Base-by-base conservation (phyloP, 1,139 yeast species). In the Schwanniomyces etchellsii region DNA sequence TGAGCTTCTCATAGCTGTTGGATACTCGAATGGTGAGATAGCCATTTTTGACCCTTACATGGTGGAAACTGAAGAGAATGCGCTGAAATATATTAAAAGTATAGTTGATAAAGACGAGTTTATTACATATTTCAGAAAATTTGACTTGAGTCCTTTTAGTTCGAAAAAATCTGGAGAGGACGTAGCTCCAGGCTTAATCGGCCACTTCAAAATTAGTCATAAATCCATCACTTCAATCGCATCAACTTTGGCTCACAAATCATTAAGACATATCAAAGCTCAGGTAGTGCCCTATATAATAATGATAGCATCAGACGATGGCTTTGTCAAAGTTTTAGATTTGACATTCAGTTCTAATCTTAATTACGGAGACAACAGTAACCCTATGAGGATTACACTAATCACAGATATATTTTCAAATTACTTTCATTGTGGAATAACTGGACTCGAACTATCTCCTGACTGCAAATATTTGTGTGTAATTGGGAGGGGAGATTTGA, bases 301-400 rank as follows among this genome's bases (percentile, higher is more conserved):
- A 5, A 77, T 81, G 1, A 50, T 81, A 24, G 76, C 82, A 0
- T 61, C 78, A 5, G 81, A 75, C 40, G 89, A 81, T 48, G 94
- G 91, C 1, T 70, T 72, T 39, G 58, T 80, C 11, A 57, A 82
- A 28, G 46, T 82, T 17, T 55, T 83, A 26, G 82, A 81, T 47
- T 50, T 77, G 14, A 37, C 49, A 13, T 45, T 50, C 9, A 51
- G 62, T 5, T 44, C 40, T 29, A 42, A 43, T 23, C 28, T 28
- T 10, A 44, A 45, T 25, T 52, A 50, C 32, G 57, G 57, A 2
- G 33, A 37, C 26, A 29, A 29, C 5, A 30, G 31, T 11, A 35
- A 35, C 12, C 57, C 53, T 16, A 55, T 55, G 9, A 44, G 47
- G 27, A 49, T 47, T 18, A 77, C 75, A 9, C 34, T 61, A 1